These are phyloP conservation scores for Lentithecium fluviatile DNA, from an alignment of 495 filamentous ascomycete genomes.

Conservation along the genomic window DNA sequence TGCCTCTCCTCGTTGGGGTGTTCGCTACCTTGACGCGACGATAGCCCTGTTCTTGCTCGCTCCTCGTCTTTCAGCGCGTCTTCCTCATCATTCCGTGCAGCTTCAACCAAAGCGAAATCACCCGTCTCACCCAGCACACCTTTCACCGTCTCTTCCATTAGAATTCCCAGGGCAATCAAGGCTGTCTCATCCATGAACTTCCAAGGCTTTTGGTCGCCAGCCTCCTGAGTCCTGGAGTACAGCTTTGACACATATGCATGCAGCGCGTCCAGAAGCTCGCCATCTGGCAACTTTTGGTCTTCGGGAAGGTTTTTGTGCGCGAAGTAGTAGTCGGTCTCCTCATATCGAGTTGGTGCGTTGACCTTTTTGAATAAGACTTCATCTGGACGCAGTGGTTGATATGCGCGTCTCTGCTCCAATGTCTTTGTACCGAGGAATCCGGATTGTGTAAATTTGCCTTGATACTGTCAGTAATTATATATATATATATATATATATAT, in stretches of 20 bases:
- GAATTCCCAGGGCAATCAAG: constrained; percentile 73
- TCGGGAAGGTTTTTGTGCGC: constrained; percentile 55
- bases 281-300: constrained; percentile 59
- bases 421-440: constrained; percentile 18
- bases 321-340: constrained; percentile 72
- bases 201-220: constrained; percentile 48
- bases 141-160: constrained; percentile 72
- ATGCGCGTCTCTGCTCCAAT: constrained; percentile 32
- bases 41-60: neutral
- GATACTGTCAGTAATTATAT: neutral
- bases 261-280: constrained; percentile 71
- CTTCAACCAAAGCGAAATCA: constrained; percentile 73
- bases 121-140: constrained; percentile 67
- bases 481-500: too few species aligned
- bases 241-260: constrained; percentile 74
- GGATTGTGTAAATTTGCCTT: constrained; percentile 25
- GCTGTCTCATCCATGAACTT: constrained; percentile 82
- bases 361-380: constrained; percentile 68
- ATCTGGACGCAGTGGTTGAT: constrained; percentile 62
- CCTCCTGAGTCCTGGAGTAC: constrained; percentile 48
- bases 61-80: neutral
- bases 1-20: neutral
- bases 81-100: constrained; percentile 1
- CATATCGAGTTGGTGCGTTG: constrained; percentile 61
- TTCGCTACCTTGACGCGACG: neutral